phyloP scores from a whole-genome alignment of 805 yeast genomes.

The Myxozyma udenii region DNA sequence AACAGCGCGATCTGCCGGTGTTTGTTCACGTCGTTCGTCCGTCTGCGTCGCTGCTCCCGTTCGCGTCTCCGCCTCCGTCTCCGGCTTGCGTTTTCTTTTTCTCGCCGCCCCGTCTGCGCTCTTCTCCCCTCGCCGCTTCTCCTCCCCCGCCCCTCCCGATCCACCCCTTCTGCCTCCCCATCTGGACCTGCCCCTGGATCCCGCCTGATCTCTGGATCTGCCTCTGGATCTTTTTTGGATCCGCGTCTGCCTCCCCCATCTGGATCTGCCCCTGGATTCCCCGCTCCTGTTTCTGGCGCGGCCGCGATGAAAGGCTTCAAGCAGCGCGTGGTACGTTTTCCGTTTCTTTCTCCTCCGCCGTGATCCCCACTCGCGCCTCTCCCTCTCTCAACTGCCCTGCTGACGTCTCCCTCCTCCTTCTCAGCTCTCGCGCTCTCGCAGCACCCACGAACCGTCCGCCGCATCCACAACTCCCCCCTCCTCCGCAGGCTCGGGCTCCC shows the following conservation, averaged over 20 bases:
- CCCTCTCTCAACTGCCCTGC: background rate
- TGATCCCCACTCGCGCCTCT: background rate
- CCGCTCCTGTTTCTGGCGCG: background rate
- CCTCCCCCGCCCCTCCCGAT: background rate
- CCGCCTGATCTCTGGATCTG: background rate
- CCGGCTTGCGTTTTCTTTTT: too few relatives aligned
- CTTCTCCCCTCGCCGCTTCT: background rate
- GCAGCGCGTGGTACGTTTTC: conserved; percentile 33
- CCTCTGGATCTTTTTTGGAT: background rate
- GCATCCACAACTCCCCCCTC: background rate
- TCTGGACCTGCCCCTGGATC: background rate
- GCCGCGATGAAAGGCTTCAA: conserved; percentile 34
- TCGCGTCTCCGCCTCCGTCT: too few relatives aligned
- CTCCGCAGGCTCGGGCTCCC: background rate
- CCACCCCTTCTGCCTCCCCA: background rate
- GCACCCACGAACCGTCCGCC: conserved; percentile 26
- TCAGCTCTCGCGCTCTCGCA: conserved; percentile 32
- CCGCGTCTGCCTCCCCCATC: background rate
- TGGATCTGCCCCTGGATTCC: background rate
- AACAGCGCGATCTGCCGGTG: too few relatives aligned
- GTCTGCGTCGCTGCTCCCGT: too few relatives aligned
- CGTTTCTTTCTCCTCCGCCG: background rate
- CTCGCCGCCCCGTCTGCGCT: too few relatives aligned
- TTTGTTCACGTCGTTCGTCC: too few relatives aligned
- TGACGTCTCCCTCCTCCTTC: background rate